Evolutionary conservation across 176 grass and related monocot genomes (phyloP), one percentile per base, ranked within the genome.

Genomic region (Phyllostachys edulis): DNA sequence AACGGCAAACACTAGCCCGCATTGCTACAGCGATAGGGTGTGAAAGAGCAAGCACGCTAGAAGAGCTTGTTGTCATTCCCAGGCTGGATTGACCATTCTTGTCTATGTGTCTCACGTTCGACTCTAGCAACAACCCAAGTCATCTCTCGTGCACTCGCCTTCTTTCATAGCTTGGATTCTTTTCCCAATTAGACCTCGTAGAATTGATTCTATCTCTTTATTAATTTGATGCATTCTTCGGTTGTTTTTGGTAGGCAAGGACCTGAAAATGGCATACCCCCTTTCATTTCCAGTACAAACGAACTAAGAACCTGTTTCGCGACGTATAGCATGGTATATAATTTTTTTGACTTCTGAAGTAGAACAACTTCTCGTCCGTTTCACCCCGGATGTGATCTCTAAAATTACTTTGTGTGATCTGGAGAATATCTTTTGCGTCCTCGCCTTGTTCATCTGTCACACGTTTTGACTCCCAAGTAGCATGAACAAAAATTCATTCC

Each of bases 121-220:
- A 95, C 75, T 95, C 84, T 41, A 95, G 29, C 39, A 92, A 27
- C 49, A 95, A 16, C 7, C 81, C 85, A 1, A 94, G 57, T 95
- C 93, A 16, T 90, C 67, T 26, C 80, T 80, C 7, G 57, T 77
- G 20, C 20, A 29, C 51, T 89, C 79, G 3, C 88, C 92, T 26
- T 86, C 17, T 64, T 82, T 71, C 34, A 91, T 86, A 39, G 86
- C 79, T 44, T 89, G 49, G n/a, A 89, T 84, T 49, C 86, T 84
- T 24, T 89, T 85, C 8, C 34, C 39, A 10, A 94, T 79, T 26
- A 94, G 75, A 7, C 57, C 57, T 23, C 64, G 82, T 11, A 94
- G 11, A 49, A 94, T 85, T 11, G 57, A 55, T 37, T 79, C 46
- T 0, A 91, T 5, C 86, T 94, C 84, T 26, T 52, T 85, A 1